Evolutionary conservation across 345 rosid genomes (phyloP), one percentile per base, ranked within the genome.

Genomic region (Nasturtium officinale): DNA sequence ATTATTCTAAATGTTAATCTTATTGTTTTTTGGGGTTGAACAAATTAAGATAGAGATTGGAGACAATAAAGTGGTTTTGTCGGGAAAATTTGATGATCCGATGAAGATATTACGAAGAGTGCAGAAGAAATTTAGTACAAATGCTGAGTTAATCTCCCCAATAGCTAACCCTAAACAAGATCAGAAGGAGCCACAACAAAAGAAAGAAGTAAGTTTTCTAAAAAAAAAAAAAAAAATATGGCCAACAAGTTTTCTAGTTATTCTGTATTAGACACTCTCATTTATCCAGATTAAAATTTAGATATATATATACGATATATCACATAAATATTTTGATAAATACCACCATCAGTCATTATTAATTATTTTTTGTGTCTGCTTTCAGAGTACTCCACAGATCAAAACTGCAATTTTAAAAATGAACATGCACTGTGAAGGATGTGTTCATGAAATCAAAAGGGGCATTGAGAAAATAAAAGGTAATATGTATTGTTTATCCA

Each of bases 371-470:
- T 45, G 1, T 50, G 13, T 5, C 7, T 69, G 66, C 4, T 46
- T 70, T 63, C 28, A 37, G 82, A 71, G 52, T 46, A 3, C 84
- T 81, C 82, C 79, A 2, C 52, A 75, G 28, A 75, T 83, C 42
- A 82, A 78, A 73, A 77, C 73, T 3, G 65, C 63, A 2, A 67
- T 67, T 50, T 80, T 89, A 26, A 86, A 79, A 72, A 80, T 87
- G 81, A 72, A 57, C 33, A 89, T 91, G 81, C 91, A 89, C 7
- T 89, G 97, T 50, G 87, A 85, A 71, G 90, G 85, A 3, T 89
- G 97, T 71, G 96, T 78, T 21, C 28, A 61, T 42, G 93, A 84
- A 18, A 82, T 85, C 46, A 82, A 79, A 74, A 82, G 30, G 75
- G 72, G 25, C 45, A 67, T 87, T 66, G 62, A 25, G 58, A 81